phyloP scores from a whole-genome alignment of 345 rosid species.

The Cochlearia excelsa region DNA sequence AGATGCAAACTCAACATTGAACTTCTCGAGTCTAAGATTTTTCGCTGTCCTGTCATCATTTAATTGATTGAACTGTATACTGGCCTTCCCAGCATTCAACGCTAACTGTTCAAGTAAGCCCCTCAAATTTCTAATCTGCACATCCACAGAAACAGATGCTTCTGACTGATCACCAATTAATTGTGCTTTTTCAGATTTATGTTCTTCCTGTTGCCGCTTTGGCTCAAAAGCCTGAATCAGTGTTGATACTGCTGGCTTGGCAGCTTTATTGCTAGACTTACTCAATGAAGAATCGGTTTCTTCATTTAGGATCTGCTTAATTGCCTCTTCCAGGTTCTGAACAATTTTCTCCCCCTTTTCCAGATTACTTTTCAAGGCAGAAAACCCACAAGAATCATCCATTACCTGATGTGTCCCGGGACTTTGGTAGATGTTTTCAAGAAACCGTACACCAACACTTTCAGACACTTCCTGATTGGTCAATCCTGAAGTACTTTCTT shows the following conservation, averaged over 20 bases:
- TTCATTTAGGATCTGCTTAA: conserved; percentile 47
- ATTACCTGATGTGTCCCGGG: conserved; percentile 34
- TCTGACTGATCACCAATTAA: conserved; percentile 38
- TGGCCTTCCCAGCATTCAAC: conserved; percentile 48
- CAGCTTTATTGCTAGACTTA: conserved; percentile 42
- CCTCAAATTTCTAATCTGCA: conserved; percentile 49
- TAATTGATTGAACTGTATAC: conserved; percentile 40
- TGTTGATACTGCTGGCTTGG: conserved; percentile 58
- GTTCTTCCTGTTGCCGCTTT: conserved; percentile 54
- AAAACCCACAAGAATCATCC: conserved; percentile 43
- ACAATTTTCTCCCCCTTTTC: conserved; percentile 53
- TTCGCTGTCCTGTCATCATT: conserved; percentile 39
- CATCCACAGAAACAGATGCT: conserved; percentile 42
- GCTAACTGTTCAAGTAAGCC: conserved; percentile 51
- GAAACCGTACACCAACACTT: conserved; percentile 26
- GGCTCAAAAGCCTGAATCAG: conserved; percentile 83
- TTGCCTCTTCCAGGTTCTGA: conserved; percentile 55
- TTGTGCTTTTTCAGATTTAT: conserved; percentile 41
- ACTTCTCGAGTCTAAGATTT: conserved; percentile 41
- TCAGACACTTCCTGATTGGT: conserved; percentile 31
- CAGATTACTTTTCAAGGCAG: conserved; percentile 43
- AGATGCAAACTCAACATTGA: conserved; percentile 45
- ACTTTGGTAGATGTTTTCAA: too few species aligned
- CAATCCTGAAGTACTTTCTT: conserved; percentile 31
- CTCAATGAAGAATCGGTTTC: conserved; percentile 35